These are phyloP conservation scores for Tolypocladium tundrense DNA, from an alignment of 2,329 filamentous ascomycete genomes.

Conservation along the genomic window DNA sequence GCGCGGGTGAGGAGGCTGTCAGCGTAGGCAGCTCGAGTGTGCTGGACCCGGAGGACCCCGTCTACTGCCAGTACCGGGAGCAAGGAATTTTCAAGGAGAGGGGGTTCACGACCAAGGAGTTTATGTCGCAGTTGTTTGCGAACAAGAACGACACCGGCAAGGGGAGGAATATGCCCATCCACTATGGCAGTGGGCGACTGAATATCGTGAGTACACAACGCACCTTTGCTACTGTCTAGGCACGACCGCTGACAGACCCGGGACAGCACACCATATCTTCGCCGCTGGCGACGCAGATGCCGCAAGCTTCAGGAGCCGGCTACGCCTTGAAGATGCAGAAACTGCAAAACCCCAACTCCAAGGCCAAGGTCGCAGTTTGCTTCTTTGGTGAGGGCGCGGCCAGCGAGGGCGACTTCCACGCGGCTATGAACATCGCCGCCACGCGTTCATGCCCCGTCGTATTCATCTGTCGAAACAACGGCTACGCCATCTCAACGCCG, in stretches of 20 bases:
- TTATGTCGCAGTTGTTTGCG: constrained; percentile 92
- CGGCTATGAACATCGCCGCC: constrained; percentile 81
- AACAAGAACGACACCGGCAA: constrained; percentile 70
- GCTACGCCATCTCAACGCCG: constrained; percentile 82
- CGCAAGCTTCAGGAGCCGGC: constrained; percentile 76
- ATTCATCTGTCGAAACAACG: constrained; percentile 89
- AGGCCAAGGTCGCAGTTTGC: constrained; percentile 62
- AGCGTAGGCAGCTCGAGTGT: constrained; percentile 82
- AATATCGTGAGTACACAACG: constrained; percentile 56
- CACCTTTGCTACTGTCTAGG: background rate
- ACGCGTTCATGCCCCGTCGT: constrained; percentile 79
- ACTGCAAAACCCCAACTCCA: constrained; percentile 56
- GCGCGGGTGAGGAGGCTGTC: constrained; percentile 88
- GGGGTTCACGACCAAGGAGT: constrained; percentile 76
- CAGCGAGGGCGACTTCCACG: constrained; percentile 86
- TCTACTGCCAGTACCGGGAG: constrained; percentile 93
- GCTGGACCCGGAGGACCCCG: constrained; percentile 71
- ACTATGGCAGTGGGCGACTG: constrained; percentile 77
- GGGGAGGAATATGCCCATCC: constrained; percentile 94
- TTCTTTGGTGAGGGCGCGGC: constrained; percentile 90
- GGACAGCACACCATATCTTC: constrained; percentile 70
- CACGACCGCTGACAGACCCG: background rate
- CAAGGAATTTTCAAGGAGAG: constrained; percentile 84
- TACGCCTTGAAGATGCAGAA: constrained; percentile 80
- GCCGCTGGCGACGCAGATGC: constrained; percentile 78